Conservation (phyloP, 179 eudicot species). For the Carnegiea gigantea region DNA sequence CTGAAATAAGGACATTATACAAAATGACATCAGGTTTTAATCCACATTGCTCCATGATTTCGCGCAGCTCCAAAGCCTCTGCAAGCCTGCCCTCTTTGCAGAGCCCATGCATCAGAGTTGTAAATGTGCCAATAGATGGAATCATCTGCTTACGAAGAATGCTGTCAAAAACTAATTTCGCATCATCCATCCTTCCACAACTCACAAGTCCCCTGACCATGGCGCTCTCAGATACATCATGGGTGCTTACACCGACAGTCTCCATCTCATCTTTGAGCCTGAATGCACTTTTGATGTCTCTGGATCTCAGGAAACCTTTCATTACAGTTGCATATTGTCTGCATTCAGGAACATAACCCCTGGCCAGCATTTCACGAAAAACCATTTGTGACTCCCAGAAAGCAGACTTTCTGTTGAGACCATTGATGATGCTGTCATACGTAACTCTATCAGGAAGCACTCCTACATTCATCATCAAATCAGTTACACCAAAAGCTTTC, state of each 20-base stretch:
- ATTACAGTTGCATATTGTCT: slow-evolving; percentile 53
- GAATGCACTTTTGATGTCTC: slow-evolving; percentile 63
- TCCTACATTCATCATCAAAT: slow-evolving; percentile 50
- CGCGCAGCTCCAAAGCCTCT: slow-evolving; percentile 53
- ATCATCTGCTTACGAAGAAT: slow-evolving; percentile 53
- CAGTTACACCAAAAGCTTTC: slow-evolving; percentile 54
- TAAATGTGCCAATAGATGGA: slow-evolving; percentile 75
- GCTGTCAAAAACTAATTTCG: slow-evolving; percentile 48
- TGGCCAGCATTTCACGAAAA: slow-evolving; percentile 60
- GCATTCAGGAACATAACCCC: slow-evolving; percentile 55
- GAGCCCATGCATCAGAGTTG: slow-evolving; percentile 67
- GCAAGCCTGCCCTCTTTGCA: slow-evolving; percentile 52
- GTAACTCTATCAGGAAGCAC: slow-evolving; percentile 55
- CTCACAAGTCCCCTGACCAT: slow-evolving; percentile 72
- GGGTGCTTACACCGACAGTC: slow-evolving; percentile 44
- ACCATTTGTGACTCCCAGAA: slow-evolving; percentile 42
- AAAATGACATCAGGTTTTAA: slow-evolving; percentile 63
- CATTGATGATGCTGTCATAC: slow-evolving; percentile 51
- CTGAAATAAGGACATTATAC: slow-evolving; percentile 74
- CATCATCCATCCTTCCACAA: slow-evolving; percentile 69
- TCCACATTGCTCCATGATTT: slow-evolving; percentile 50
- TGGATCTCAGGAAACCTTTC: slow-evolving; percentile 57
- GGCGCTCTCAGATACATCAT: slow-evolving; percentile 57
- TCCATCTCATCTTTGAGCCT: slow-evolving; percentile 67
- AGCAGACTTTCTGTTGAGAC: slow-evolving; percentile 45